These are phyloP conservation scores for Backusella macrospora DNA, from an alignment of 192 early-diverging fungal species.

Conservation along the genomic window DNA sequence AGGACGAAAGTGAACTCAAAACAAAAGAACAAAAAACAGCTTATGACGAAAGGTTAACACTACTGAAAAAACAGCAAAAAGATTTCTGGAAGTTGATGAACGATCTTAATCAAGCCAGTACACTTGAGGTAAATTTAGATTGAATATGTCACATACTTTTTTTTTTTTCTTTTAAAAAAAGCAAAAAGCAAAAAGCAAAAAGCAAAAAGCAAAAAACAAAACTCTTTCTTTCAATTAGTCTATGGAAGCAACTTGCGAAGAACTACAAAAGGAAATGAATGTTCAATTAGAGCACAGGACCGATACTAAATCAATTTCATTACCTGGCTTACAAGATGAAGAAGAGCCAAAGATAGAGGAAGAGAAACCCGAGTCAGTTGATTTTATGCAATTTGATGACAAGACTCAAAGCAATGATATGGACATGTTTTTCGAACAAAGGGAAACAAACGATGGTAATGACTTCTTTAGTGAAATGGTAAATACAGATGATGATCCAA, in stretches of 20 bases:
- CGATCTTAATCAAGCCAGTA: slow-evolving; percentile 45
- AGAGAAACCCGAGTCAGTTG: background rate
- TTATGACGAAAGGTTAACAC: slow-evolving; percentile 48
- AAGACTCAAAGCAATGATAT: background rate
- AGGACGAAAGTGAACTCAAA: slow-evolving; percentile 38
- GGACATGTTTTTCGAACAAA: slow-evolving; percentile 25
- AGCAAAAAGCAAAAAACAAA: background rate
- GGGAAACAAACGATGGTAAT: slow-evolving; percentile 18
- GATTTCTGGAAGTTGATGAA: slow-evolving; percentile 41
- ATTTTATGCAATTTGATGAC: slow-evolving; percentile 1
- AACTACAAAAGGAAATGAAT: slow-evolving; percentile 7
- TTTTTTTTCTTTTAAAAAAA: background rate
- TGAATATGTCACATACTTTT: background rate
- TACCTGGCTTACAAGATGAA: background rate
- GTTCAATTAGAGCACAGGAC: slow-evolving; percentile 24
- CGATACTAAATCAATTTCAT: background rate
- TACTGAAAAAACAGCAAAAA: slow-evolving; percentile 38
- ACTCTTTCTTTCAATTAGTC: background rate
- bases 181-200: background rate
- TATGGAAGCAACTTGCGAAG: slow-evolving; percentile 10
- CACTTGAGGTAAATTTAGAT: slow-evolving; percentile 36
- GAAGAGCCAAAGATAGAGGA: background rate
- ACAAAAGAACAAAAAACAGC: slow-evolving; percentile 33
- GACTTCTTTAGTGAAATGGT: slow-evolving; percentile 42
- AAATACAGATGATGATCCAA: slow-evolving; percentile 29